Conservation (phyloP, 2,329 filamentous ascomycete species). For the Elsinoe ampelina region DNA sequence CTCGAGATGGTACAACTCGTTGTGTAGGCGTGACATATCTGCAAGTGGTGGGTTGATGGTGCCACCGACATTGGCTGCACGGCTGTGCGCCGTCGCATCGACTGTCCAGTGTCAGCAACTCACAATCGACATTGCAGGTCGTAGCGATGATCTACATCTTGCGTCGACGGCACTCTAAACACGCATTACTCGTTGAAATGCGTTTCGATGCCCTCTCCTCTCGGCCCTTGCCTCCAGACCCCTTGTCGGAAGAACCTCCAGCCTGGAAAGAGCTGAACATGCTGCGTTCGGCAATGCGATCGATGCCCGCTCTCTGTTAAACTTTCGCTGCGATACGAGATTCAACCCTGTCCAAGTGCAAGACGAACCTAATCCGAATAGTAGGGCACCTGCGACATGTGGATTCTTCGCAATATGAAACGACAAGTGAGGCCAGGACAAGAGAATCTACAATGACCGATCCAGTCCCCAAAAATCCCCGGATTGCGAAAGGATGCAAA, state of each 20-base stretch:
- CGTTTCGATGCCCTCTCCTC: conserved; percentile 32
- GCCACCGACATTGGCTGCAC: conserved; percentile 74
- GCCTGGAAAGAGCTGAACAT: not conserved
- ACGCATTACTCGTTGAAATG: conserved; percentile 50
- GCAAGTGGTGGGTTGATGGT: conserved; percentile 68
- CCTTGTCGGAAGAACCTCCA: not conserved
- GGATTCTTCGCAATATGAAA: not conserved
- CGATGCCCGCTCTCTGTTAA: not conserved
- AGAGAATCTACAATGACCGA: not conserved
- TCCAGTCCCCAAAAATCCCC: not conserved
- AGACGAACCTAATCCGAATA: too few relatives aligned
- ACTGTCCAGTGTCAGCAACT: not conserved
- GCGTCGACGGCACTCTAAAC: conserved; percentile 66
- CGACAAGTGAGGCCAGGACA: not conserved
- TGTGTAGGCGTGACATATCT: conserved; percentile 77
- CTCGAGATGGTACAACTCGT: conserved; percentile 66
- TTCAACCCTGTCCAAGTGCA: not conserved
- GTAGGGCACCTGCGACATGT: too few relatives aligned
- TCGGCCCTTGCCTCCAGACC: not conserved
- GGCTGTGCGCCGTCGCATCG: conserved; percentile 74
- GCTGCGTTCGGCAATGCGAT: not conserved
- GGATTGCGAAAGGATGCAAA: not conserved
- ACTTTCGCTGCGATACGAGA: not conserved
- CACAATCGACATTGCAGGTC: not conserved
- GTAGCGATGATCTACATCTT: conserved; percentile 47